Evolutionary conservation across 1,139 yeast genomes (phyloP).

Genomic region (Hyphopichia pseudoburtonii): DNA sequence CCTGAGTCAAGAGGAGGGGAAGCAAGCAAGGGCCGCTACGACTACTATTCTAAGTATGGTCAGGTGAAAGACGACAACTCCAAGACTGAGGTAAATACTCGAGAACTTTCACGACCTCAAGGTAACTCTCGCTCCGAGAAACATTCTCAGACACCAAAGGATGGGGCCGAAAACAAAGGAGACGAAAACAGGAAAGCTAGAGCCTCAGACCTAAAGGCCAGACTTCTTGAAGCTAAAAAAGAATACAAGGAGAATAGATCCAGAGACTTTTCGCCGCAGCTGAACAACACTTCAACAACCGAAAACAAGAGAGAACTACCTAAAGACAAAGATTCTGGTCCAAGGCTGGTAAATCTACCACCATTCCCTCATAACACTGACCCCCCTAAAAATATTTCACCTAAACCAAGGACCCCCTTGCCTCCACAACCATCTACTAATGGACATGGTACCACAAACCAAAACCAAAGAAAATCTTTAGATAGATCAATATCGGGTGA

Average conservation of each 20-base stretch:
- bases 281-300: neutral
- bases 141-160: too few relatives aligned
- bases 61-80: slow-evolving; percentile 6
- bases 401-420: slow-evolving; percentile 4
- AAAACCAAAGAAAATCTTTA: slow-evolving; percentile 2
- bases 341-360: slow-evolving; percentile 2
- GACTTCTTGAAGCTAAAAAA: slow-evolving; percentile 23
- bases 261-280: slow-evolving; percentile 9
- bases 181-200: slow-evolving; percentile 6
- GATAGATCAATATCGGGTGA: slow-evolving; percentile 2
- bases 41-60: slow-evolving; percentile 31
- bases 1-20: slow-evolving; percentile 8
- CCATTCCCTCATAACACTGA: slow-evolving; percentile 3
- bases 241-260: slow-evolving; percentile 15
- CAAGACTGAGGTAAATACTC: slow-evolving; percentile 6
- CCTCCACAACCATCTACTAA: slow-evolving; percentile 5
- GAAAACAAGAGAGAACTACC: too few relatives aligned
- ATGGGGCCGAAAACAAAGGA: slow-evolving; percentile 4
- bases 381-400: too few relatives aligned
- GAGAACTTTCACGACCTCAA: slow-evolving; percentile 4
- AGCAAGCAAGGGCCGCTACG: slow-evolving; percentile 24
- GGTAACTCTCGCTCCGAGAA: too few relatives aligned
- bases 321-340: too few relatives aligned
- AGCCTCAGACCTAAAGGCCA: slow-evolving; percentile 17
- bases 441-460: neutral